Conservation (phyloP, 2,329 filamentous ascomycete species). For the Aspergillus candidus region DNA sequence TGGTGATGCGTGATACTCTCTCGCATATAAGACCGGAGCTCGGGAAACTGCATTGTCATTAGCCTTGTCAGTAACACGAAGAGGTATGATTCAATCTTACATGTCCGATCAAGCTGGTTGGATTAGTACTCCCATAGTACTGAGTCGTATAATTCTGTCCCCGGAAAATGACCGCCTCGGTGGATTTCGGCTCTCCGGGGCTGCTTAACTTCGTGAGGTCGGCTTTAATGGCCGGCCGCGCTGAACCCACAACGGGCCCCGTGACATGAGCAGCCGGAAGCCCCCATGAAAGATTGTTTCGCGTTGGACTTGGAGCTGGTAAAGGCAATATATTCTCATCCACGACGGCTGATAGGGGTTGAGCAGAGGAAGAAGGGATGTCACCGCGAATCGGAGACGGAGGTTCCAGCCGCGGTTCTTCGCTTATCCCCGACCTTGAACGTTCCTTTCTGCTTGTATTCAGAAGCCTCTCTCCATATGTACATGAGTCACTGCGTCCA, state of each 20-base stretch:
- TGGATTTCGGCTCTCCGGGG: constrained; percentile 5
- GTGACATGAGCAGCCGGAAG: too few relatives aligned
- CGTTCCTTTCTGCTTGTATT: too few relatives aligned
- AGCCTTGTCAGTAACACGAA: neutral
- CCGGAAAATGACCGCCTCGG: constrained; percentile 12
- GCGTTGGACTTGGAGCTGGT: too few relatives aligned
- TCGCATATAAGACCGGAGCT: constrained; percentile 18
- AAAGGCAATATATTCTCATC: too few relatives aligned
- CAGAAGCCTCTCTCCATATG: too few relatives aligned
- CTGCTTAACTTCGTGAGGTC: constrained; percentile 2
- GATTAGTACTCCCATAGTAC: constrained; percentile 20
- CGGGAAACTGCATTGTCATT: constrained; percentile 12
- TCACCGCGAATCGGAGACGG: too few relatives aligned
- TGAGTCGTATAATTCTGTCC: constrained; percentile 18
- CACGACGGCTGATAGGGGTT: too few relatives aligned
- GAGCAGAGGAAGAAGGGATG: too few relatives aligned
- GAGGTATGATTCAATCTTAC: constrained; percentile 3
- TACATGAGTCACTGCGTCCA: constrained; percentile 5
- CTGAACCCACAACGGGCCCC: too few relatives aligned
- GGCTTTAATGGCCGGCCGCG: constrained; percentile 10
- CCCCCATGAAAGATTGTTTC: too few relatives aligned
- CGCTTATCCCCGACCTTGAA: neutral
- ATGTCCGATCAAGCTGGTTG: constrained; percentile 16
- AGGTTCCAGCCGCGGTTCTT: neutral
- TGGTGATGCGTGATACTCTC: constrained; percentile 16